These are phyloP conservation scores for Endoconidiophora polonica DNA, from an alignment of 2,329 filamentous ascomycete genomes.

Conservation along the genomic window DNA sequence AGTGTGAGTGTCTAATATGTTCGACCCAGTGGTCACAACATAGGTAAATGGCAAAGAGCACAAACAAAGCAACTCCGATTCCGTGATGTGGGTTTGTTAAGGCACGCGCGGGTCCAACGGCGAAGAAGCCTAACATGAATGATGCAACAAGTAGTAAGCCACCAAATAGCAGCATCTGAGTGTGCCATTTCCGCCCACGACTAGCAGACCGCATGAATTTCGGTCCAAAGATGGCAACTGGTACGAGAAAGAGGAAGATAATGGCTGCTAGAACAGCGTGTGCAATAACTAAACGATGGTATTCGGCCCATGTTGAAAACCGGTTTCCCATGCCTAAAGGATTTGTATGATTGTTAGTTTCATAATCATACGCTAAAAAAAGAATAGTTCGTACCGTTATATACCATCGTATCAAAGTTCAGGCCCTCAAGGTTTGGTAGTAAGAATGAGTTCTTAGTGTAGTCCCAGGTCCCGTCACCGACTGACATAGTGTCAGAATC, in stretches of 20 bases:
- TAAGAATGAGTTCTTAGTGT: conserved; percentile 58
- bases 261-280: conserved; percentile 59
- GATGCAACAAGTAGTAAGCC: conserved; percentile 52
- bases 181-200: conserved; percentile 50
- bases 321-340: conserved; percentile 62
- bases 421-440: conserved; percentile 60
- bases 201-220: conserved; percentile 52
- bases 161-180: conserved; percentile 56
- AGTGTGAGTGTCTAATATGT: conserved; percentile 31
- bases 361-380: no score
- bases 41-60: conserved; percentile 53
- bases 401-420: conserved; percentile 68
- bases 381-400: conserved; percentile 47
- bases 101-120: conserved; percentile 55
- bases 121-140: conserved; percentile 61
- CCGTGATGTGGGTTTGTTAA: conserved; percentile 73
- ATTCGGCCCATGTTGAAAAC: conserved; percentile 51
- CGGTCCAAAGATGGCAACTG: conserved; percentile 54
- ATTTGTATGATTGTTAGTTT: background rate
- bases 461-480: conserved; percentile 74
- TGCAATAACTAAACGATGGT: conserved; percentile 51
- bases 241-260: conserved; percentile 58
- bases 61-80: conserved; percentile 65
- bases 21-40: conserved; percentile 50
- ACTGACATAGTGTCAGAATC: conserved; percentile 58